phyloP scores from a whole-genome alignment of 768 basidiomycete genomes.

The Heimioporus sp. region DNA sequence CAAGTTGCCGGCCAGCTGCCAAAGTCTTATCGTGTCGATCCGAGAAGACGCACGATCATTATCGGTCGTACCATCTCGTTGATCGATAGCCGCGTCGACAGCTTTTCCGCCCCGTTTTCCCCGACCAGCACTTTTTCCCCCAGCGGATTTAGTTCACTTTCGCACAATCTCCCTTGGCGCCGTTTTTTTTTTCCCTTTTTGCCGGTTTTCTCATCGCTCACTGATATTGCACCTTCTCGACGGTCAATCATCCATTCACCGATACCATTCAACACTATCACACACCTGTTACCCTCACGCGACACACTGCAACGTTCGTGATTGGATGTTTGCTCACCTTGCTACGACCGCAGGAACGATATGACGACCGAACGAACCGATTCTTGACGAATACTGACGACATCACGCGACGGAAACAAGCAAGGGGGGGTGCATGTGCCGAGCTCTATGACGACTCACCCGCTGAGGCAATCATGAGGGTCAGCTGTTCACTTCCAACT shows the following conservation, averaged over 20 bases:
- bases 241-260: constrained; percentile 25
- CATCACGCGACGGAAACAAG: constrained; percentile 27
- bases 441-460: constrained; percentile 19
- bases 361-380: constrained; percentile 32
- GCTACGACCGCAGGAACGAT: constrained; percentile 33
- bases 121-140: constrained; percentile 15
- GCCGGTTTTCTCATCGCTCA: constrained; percentile 22
- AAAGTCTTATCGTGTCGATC: constrained; percentile 31
- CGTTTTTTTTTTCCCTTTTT: constrained; percentile 11
- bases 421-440: constrained; percentile 21
- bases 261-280: constrained; percentile 19
- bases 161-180: constrained; percentile 26
- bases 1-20: constrained; percentile 38
- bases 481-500: constrained; percentile 9
- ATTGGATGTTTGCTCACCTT: constrained; percentile 24
- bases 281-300: constrained; percentile 16
- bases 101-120: constrained; percentile 26
- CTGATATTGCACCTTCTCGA: constrained; percentile 19
- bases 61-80: constrained; percentile 38
- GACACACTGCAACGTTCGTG: constrained; percentile 10
- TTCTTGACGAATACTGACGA: constrained; percentile 38
- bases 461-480: constrained; percentile 10
- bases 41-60: constrained; percentile 29
- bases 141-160: constrained; percentile 26
- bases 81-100: constrained; percentile 42